These are phyloP conservation scores for Uncinocarpus reesii DNA, from an alignment of 2,329 filamentous ascomycete species.

Conservation along the genomic window DNA sequence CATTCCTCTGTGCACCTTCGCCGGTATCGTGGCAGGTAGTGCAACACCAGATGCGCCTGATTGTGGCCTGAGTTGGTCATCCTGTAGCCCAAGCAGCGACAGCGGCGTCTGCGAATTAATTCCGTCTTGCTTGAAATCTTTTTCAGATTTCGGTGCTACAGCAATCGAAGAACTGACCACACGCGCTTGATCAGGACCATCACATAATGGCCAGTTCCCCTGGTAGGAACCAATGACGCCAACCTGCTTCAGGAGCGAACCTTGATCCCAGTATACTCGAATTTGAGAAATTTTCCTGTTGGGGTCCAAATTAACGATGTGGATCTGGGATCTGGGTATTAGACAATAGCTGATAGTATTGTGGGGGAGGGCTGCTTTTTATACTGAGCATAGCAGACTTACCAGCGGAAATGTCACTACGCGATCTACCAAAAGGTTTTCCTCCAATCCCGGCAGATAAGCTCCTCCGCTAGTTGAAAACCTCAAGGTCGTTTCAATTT, in stretches of 20 bases:
- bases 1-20: background rate
- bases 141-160: constrained; percentile 13
- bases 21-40: background rate
- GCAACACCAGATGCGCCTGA: background rate
- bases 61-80: constrained; percentile 21
- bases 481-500: constrained; percentile 72
- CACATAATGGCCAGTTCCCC: constrained; percentile 89
- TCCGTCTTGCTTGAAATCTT: constrained; percentile 8
- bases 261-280: constrained; percentile 91
- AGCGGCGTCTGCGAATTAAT: constrained; percentile 56
- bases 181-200: constrained; percentile 71
- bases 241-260: constrained; percentile 79
- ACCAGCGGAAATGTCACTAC: constrained; percentile 72
- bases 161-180: constrained; percentile 52
- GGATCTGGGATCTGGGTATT: constrained; percentile 46
- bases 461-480: constrained; percentile 72
- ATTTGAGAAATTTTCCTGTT: constrained; percentile 74
- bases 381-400: too few relatives aligned
- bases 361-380: background rate
- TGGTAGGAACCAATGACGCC: constrained; percentile 85
- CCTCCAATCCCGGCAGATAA: constrained; percentile 80
- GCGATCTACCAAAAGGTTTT: constrained; percentile 84
- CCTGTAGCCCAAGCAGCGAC: constrained; percentile 59
- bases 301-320: constrained; percentile 75
- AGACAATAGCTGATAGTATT: background rate